Conservation (phyloP, 208 protist genomes). For the Novymonas esmeraldas region DNA sequence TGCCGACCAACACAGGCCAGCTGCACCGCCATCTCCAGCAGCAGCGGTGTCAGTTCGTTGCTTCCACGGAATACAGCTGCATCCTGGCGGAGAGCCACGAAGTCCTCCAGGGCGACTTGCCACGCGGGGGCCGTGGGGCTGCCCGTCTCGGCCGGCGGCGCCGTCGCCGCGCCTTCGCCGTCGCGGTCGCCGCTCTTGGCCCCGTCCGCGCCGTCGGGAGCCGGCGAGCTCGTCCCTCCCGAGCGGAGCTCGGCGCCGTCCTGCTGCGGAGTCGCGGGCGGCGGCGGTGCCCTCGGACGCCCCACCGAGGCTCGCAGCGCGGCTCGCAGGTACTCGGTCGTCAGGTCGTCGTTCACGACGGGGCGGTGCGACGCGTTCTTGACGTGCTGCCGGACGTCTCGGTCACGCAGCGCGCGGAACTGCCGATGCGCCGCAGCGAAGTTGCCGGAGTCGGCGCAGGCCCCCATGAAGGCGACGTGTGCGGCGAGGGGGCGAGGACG, state of each 20-base stretch:
- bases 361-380: conserved; percentile 40
- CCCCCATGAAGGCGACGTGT: conserved; percentile 68
- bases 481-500: conserved; percentile 46
- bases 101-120: conserved; percentile 44
- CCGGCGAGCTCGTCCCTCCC: background rate
- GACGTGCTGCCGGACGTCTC: conserved; percentile 32
- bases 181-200: background rate
- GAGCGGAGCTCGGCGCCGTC: background rate
- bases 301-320: conserved; percentile 38
- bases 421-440: conserved; percentile 54
- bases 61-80: conserved; percentile 31
- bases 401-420: conserved; percentile 34
- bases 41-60: conserved; percentile 57
- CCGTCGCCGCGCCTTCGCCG: background rate
- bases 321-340: conserved; percentile 64
- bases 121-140: conserved; percentile 22
- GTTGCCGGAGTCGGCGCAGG: conserved; percentile 52
- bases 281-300: background rate
- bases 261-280: background rate
- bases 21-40: conserved; percentile 53
- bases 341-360: conserved; percentile 62
- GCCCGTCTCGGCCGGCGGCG: background rate
- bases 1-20: conserved; percentile 54
- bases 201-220: background rate
- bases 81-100: conserved; percentile 43